phyloP scores from a whole-genome alignment of 2,329 filamentous ascomycete genomes.

The Pseudocercospora macadamiae region DNA sequence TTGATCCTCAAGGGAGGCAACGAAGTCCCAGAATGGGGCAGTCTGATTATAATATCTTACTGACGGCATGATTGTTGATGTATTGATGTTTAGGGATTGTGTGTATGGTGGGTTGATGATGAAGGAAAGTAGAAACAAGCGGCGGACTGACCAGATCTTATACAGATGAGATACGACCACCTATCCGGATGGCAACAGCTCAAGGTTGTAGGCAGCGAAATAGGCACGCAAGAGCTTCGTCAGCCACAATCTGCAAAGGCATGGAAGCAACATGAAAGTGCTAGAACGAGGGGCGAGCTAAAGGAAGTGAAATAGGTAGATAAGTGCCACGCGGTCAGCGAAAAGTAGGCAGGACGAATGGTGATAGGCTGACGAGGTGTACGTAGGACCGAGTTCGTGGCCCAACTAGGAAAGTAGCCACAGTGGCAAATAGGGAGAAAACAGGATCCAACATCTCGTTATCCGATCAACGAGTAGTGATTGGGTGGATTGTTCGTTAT shows the following conservation, averaged over 20 bases:
- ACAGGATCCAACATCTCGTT: background rate
- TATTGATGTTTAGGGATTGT: slow-evolving; percentile 25
- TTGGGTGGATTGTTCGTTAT: slow-evolving; percentile 7
- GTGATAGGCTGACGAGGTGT: slow-evolving; percentile 25
- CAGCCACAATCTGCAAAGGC: slow-evolving; percentile 11
- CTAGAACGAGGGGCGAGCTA: slow-evolving; percentile 9
- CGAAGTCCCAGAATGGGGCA: slow-evolving; percentile 60
- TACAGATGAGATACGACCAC: slow-evolving; percentile 13
- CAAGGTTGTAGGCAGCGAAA: slow-evolving; percentile 17
- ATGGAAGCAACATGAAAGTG: slow-evolving; percentile 13
- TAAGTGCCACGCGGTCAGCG: slow-evolving; percentile 19
- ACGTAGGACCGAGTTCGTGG: slow-evolving; percentile 17
- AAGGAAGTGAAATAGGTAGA: slow-evolving; percentile 16
- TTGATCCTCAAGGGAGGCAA: slow-evolving; percentile 54
- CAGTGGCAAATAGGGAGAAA: slow-evolving; percentile 11
- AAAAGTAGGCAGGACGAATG: slow-evolving; percentile 17
- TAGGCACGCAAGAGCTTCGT: slow-evolving; percentile 20
- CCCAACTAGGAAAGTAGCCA: slow-evolving; percentile 17
- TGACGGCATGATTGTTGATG: slow-evolving; percentile 52
- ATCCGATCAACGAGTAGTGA: slow-evolving; percentile 12
- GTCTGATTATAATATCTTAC: slow-evolving; percentile 57
- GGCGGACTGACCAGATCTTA: slow-evolving; percentile 5
- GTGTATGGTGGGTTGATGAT: slow-evolving; percentile 11
- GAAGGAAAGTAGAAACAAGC: slow-evolving; percentile 10
- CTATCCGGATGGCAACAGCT: slow-evolving; percentile 8